These are phyloP conservation scores for Micromonas commoda DNA, from an alignment of 139 green algal genomes.

Conservation along the genomic window DNA sequence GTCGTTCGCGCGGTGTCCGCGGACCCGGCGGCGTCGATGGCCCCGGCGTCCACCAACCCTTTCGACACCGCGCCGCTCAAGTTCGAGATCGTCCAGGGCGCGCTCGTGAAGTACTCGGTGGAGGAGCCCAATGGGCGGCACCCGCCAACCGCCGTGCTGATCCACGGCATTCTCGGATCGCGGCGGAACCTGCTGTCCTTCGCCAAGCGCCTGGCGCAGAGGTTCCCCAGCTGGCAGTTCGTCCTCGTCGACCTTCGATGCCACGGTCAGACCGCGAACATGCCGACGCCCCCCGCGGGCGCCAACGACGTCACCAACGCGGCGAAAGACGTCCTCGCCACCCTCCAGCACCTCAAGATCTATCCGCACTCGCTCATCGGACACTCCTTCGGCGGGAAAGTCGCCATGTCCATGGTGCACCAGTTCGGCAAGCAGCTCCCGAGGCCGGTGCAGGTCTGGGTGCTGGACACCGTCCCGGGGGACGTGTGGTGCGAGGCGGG, in stretches of 20 bases:
- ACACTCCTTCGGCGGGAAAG: slow-evolving; percentile 36
- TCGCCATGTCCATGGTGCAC: slow-evolving; percentile 32
- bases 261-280: slow-evolving; percentile 71
- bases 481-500: not conserved
- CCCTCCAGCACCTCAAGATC: slow-evolving; percentile 53
- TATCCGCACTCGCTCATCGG: slow-evolving; percentile 23
- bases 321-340: slow-evolving; percentile 50
- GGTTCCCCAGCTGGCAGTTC: slow-evolving; percentile 61
- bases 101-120: slow-evolving; percentile 43
- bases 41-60: not conserved
- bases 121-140: slow-evolving; percentile 13
- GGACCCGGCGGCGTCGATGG: not conserved
- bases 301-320: slow-evolving; percentile 57
- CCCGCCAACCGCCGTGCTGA: slow-evolving; percentile 79
- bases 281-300: slow-evolving; percentile 15
- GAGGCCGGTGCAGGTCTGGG: slow-evolving; percentile 39
- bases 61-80: slow-evolving; percentile 16
- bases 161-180: slow-evolving; percentile 89
- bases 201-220: slow-evolving; percentile 36
- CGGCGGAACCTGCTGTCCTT: slow-evolving; percentile 69
- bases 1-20: not conserved
- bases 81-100: slow-evolving; percentile 56
- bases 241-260: slow-evolving; percentile 86
- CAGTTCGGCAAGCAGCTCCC: slow-evolving; percentile 14
- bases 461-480: slow-evolving; percentile 30